A percentile compares a stretch with the other conserved stretches of the same genome.
Evolutionary conservation across 2,329 filamentous ascomycete genomes (phyloP).

Genomic region (Aaosphaeria arxii): DNA sequence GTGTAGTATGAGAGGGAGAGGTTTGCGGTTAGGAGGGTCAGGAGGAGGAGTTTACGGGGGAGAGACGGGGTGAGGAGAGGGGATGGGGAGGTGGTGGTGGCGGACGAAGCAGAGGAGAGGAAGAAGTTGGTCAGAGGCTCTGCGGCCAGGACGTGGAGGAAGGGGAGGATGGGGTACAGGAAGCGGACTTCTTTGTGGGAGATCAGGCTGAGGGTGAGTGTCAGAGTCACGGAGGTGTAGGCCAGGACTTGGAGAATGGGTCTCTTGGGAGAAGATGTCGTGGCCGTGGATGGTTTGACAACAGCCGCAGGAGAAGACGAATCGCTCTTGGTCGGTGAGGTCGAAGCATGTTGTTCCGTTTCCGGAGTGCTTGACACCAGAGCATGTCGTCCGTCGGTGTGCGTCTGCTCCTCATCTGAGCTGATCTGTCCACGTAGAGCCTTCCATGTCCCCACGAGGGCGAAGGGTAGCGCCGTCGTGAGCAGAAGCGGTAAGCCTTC

Average conservation of each 20-base stretch:
- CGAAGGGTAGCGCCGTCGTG: slow-evolving; percentile 79
- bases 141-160: slow-evolving; percentile 78
- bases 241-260: slow-evolving; percentile 25
- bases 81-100: too few species aligned
- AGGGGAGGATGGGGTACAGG: slow-evolving; percentile 85
- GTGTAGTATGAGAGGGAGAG: slow-evolving; percentile 70
- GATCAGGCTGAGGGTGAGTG: slow-evolving; percentile 70
- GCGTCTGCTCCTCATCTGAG: background rate
- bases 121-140: slow-evolving; percentile 66
- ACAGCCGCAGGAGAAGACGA: background rate
- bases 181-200: slow-evolving; percentile 97
- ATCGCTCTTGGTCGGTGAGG: background rate
- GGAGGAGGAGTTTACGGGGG: slow-evolving; percentile 51
- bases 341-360: background rate
- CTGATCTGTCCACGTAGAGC: slow-evolving; percentile 5
- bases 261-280: slow-evolving; percentile 12
- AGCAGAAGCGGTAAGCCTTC: slow-evolving; percentile 87
- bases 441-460: slow-evolving; percentile 61
- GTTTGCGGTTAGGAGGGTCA: slow-evolving; percentile 61
- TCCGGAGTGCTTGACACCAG: background rate
- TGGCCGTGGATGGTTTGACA: background rate
- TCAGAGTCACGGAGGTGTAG: slow-evolving; percentile 54
- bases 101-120: slow-evolving; percentile 18
- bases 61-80: slow-evolving; percentile 1
- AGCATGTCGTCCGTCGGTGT: background rate